These are phyloP conservation scores for Falciphora oryzae DNA, from an alignment of 2,329 filamentous ascomycete genomes.

Conservation along the genomic window DNA sequence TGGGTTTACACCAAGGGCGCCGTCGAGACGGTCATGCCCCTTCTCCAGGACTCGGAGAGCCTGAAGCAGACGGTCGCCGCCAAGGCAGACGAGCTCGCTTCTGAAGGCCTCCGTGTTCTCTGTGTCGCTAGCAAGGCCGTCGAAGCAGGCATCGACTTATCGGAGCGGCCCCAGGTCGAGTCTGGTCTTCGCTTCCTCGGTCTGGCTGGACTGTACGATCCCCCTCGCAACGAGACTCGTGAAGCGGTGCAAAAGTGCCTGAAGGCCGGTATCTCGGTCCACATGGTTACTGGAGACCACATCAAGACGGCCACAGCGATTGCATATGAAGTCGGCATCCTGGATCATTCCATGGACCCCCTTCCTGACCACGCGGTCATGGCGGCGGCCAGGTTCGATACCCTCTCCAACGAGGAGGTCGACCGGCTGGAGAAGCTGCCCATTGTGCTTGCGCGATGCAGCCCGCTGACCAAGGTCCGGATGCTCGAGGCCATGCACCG, in stretches of 20 bases:
- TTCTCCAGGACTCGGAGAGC: conserved; percentile 41
- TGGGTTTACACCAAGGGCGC: conserved; percentile 47
- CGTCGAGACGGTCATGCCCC: conserved; percentile 49
- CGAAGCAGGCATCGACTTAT: conserved; percentile 20
- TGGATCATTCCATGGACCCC: conserved; percentile 32
- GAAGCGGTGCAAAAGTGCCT: conserved; percentile 54
- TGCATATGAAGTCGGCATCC: conserved; percentile 58
- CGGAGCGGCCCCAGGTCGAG: conserved; percentile 44
- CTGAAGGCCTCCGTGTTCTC: conserved; percentile 62
- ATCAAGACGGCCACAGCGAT: conserved; percentile 63
- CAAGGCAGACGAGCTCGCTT: conserved; percentile 50
- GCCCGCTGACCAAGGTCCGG: conserved; percentile 56
- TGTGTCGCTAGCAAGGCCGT: conserved; percentile 53
- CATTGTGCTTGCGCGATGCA: conserved; percentile 55
- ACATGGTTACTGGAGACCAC: conserved; percentile 67
- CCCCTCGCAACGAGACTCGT: conserved; percentile 61
- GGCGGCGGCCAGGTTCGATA: conserved; percentile 58
- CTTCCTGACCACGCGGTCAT: conserved; percentile 42
- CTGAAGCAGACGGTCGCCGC: conserved; percentile 40
- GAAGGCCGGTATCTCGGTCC: conserved; percentile 56
- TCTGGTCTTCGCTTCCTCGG: conserved; percentile 57
- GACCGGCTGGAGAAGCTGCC: conserved; percentile 53
- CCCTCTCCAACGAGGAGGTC: conserved; percentile 55
- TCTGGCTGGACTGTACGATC: conserved; percentile 66
- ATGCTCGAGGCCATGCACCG: conserved; percentile 68